phyloP scores from a whole-genome alignment of 352 stramenopile species.

The Phytopythium aichiense region DNA sequence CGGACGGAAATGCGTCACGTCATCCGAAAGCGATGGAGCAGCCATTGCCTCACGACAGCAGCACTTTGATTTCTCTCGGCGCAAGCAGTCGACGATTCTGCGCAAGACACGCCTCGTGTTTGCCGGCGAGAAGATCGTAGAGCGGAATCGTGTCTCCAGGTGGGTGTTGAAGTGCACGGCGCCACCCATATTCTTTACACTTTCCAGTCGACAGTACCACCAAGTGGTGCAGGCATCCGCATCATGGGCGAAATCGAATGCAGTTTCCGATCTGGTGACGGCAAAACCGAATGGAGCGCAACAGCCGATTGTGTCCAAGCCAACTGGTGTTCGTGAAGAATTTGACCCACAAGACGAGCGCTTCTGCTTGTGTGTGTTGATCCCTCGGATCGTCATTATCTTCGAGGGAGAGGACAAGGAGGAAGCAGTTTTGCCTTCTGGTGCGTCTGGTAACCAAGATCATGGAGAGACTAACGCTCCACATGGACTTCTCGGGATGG shows the following conservation, averaged over 20 bases:
- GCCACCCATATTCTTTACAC: slow-evolving; percentile 68
- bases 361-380: slow-evolving; percentile 55
- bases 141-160: slow-evolving; percentile 33
- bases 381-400: slow-evolving; percentile 61
- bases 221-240: slow-evolving; percentile 63
- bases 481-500: slow-evolving; percentile 24
- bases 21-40: slow-evolving; percentile 2
- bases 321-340: slow-evolving; percentile 6
- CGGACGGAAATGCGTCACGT: slow-evolving; percentile 11
- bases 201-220: slow-evolving; percentile 62
- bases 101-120: slow-evolving; percentile 60
- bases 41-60: slow-evolving; percentile 18
- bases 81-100: slow-evolving; percentile 59
- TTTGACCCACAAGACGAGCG: slow-evolving; percentile 66
- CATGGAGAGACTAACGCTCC: background rate
- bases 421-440: background rate
- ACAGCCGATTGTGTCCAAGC: background rate
- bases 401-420: slow-evolving; percentile 42
- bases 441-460: slow-evolving; percentile 1
- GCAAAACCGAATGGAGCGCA: background rate
- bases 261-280: background rate
- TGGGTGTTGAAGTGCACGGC: slow-evolving; percentile 63
- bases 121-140: slow-evolving; percentile 44
- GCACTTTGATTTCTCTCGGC: slow-evolving; percentile 27
- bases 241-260: slow-evolving; percentile 39